Percentiles rank a stretch among this genome's conserved stretches.
These are phyloP conservation scores for Serpula lacrymans DNA, from an alignment of 768 basidiomycete genomes.

Conservation along the genomic window DNA sequence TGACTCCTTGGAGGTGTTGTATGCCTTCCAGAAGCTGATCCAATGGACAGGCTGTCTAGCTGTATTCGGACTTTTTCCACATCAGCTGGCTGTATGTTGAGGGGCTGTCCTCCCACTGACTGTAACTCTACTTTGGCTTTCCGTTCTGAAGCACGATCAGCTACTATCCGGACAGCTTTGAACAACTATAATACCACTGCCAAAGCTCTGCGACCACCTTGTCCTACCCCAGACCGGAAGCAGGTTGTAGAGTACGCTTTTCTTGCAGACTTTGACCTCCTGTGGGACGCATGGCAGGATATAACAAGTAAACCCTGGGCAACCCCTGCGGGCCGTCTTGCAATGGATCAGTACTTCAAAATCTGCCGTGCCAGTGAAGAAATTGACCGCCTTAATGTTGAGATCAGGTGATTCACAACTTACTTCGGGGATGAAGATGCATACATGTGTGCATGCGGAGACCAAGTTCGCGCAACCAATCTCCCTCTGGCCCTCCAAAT, in stretches of 20 bases:
- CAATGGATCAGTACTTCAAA: slow-evolving; percentile 23
- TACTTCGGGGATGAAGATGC: slow-evolving; percentile 13
- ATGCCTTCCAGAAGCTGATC: no score
- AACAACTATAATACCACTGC: slow-evolving; percentile 28
- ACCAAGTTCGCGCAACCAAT: slow-evolving; percentile 1
- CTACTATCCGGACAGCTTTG: slow-evolving; percentile 29
- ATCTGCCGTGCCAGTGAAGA: slow-evolving; percentile 31
- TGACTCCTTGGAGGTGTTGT: no score
- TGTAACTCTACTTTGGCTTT: no score
- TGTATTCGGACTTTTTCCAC: no score
- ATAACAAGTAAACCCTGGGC: slow-evolving; percentile 26
- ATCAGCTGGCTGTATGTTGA: no score
- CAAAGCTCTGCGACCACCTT: slow-evolving; percentile 10
- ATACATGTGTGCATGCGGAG: slow-evolving; percentile 1
- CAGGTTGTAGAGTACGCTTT: slow-evolving; percentile 12
- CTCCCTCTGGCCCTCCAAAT: slow-evolving; percentile 6
- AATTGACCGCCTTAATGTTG: slow-evolving; percentile 25
- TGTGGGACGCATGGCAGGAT: slow-evolving; percentile 22
- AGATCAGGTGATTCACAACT: slow-evolving; percentile 20
- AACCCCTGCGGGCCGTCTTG: slow-evolving; percentile 33
- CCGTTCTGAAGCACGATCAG: slow-evolving; percentile 23
- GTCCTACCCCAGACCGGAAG: slow-evolving; percentile 13
- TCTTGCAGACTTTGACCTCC: slow-evolving; percentile 20
- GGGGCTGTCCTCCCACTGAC: no score
- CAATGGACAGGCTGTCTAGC: no score